Base-by-base conservation (phyloP, 164 flowering plant species). In the Brasenia schreberi region DNA sequence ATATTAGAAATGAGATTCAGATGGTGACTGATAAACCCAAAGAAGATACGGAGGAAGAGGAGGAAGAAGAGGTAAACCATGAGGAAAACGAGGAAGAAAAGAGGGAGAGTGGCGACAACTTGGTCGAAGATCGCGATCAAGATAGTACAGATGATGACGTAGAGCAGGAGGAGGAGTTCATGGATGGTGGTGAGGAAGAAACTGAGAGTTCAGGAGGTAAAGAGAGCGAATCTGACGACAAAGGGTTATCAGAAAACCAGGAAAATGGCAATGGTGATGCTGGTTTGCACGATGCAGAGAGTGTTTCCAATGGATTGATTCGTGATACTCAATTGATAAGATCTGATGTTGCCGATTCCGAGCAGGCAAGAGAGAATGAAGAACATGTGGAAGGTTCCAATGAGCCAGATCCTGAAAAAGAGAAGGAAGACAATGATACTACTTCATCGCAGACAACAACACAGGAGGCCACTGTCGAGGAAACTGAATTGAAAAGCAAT, bases 71-170 rank as follows among this genome's bases (percentile, higher is more conserved):
- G 42, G 18, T 64, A 49, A 60, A 53, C 27, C 61, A 71, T 19
- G 69, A 78, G 76, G 52, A 76, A 75, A 58, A 82, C 72, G 67
- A 39, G 27, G 76, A 73, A 66, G 83, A 76, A 80, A 73, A 72
- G 83, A 73, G 33, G 81, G 64, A 33, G 81, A 52, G 58, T 12
- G 77, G 72, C 42, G 72, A 63, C 3, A 72, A 63, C 44, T 70
- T 61, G 6, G 64, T 68, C 16, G 68, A 56, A 49, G 62, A 52
- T 19, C 67, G 66, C 27, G 68, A 56, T 58, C 63, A 69, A 42
- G 69, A 76, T 58, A 69, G 63, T 12, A 61, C 6, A 12, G 81
- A 72, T n/a, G 77, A 69, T 71, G 70, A 61, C 5, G 62, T 68
- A 12, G 65, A 64, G 43, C 70, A 53, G 5, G 71, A 61, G 0